A percentile compares a stretch with the other conserved stretches of the same genome.
These are phyloP conservation scores for Penicillium cinerascens DNA, from an alignment of 495 filamentous ascomycete species.

Conservation along the genomic window DNA sequence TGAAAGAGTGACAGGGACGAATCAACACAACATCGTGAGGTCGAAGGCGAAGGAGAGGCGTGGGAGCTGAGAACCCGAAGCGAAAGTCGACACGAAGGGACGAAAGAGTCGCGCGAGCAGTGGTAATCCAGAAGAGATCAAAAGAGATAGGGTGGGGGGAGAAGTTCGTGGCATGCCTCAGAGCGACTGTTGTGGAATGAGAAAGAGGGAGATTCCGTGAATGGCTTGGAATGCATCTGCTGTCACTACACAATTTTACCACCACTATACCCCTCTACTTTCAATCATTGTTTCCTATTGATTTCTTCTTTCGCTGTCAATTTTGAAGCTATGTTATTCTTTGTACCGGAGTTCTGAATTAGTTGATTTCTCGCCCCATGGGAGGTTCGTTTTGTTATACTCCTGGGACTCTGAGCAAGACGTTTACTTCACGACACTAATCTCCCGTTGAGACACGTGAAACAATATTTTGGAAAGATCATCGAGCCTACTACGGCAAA, in stretches of 20 bases:
- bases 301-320: neutral
- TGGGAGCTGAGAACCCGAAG: constrained; percentile 13
- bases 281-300: neutral
- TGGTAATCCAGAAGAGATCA: neutral
- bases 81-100: constrained; percentile 3
- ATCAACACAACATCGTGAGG: constrained; percentile 11
- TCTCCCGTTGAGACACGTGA: neutral
- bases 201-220: constrained; percentile 7
- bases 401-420: neutral
- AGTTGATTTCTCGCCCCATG: neutral
- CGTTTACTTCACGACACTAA: neutral
- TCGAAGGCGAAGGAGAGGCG: constrained; percentile 8
- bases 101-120: neutral
- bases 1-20: constrained; percentile 15
- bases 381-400: neutral
- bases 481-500: neutral
- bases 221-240: constrained; percentile 8
- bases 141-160: constrained; percentile 7
- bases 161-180: constrained; percentile 15
- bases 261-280: neutral
- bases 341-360: neutral
- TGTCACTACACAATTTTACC: neutral
- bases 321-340: neutral
- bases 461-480: constrained; percentile 2
- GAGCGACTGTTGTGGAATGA: constrained; percentile 17